Percentiles rank a stretch among this genome's conserved stretches.
Evolutionary conservation across 164 flowering plant genomes (phyloP).

Genomic region (Vitis rotundifolia): DNA sequence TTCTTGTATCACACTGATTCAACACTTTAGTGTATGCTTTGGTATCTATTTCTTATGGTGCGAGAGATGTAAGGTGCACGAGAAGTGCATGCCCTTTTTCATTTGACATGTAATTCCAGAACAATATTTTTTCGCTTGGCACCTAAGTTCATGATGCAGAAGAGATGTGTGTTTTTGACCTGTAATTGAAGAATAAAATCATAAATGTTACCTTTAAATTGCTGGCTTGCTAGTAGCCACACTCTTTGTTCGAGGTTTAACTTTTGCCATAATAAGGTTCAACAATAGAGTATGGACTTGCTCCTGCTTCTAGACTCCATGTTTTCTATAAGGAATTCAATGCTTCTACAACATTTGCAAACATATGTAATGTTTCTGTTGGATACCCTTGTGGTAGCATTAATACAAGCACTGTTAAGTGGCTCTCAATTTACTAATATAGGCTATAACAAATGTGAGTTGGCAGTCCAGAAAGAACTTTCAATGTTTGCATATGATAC

Average conservation of each 20-base stretch:
- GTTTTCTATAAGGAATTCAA: background rate
- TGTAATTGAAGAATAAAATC: background rate
- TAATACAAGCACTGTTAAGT: background rate
- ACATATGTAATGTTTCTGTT: background rate
- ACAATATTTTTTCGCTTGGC: too few species aligned
- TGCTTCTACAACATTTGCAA: background rate
- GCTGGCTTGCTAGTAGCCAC: background rate
- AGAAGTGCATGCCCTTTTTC: too few species aligned
- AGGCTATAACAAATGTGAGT: background rate
- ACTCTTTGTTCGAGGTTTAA: background rate
- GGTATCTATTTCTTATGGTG: too few species aligned
- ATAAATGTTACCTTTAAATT: background rate
- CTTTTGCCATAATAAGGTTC: background rate
- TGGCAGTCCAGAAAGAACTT: background rate
- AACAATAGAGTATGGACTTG: background rate
- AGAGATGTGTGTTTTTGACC: too few species aligned
- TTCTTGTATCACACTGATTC: too few species aligned
- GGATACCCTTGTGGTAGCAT: background rate
- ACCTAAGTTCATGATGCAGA: background rate
- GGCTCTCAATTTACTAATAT: background rate
- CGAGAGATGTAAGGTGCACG: too few species aligned
- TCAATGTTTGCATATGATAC: background rate
- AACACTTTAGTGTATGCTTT: too few species aligned
- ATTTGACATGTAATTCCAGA: too few species aligned
- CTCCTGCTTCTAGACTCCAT: background rate